Conservation (phyloP, 1,284 basidiomycete genomes). For the Leccinum cinnamomeum region DNA sequence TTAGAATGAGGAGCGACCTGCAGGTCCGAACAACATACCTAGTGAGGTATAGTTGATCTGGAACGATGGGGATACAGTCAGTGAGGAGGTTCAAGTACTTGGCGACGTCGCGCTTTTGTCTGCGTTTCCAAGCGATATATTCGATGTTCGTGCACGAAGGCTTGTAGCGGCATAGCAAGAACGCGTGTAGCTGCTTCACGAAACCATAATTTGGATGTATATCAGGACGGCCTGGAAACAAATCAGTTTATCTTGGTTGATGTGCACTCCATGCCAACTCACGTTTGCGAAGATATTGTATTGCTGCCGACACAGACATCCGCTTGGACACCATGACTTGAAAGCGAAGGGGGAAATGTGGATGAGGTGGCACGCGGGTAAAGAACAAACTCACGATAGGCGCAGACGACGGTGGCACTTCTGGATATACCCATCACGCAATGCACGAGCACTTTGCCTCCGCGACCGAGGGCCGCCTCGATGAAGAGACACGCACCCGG, state of each 20-base stretch:
- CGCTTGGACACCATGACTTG: constrained; percentile 55
- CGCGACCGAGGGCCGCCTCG: constrained; percentile 44
- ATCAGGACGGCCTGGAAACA: constrained; percentile 46
- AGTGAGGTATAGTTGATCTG: constrained; percentile 47
- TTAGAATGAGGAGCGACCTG: not conserved
- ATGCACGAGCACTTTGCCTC: constrained; percentile 67
- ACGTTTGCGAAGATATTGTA: constrained; percentile 53
- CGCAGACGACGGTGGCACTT: constrained; percentile 65
- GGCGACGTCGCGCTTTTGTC: constrained; percentile 50
- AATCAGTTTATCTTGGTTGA: constrained; percentile 4
- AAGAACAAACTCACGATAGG: constrained; percentile 48
- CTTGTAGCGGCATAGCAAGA: constrained; percentile 49
- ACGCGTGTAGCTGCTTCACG: constrained; percentile 56
- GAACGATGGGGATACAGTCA: constrained; percentile 50
- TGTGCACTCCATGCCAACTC: constrained; percentile 15
- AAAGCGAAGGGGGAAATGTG: constrained; percentile 1
- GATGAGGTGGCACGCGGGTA: constrained; percentile 2
- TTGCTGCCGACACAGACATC: constrained; percentile 44
- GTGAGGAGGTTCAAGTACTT: constrained; percentile 49
- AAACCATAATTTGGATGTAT: constrained; percentile 66
- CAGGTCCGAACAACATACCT: constrained; percentile 39
- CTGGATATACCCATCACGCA: constrained; percentile 75
- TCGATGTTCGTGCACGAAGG: constrained; percentile 42
- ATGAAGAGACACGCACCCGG: constrained; percentile 57
- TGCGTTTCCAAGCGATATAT: constrained; percentile 57